Conservation (phyloP, 2,329 filamentous ascomycete genomes). For the Alternaria sp. region DNA sequence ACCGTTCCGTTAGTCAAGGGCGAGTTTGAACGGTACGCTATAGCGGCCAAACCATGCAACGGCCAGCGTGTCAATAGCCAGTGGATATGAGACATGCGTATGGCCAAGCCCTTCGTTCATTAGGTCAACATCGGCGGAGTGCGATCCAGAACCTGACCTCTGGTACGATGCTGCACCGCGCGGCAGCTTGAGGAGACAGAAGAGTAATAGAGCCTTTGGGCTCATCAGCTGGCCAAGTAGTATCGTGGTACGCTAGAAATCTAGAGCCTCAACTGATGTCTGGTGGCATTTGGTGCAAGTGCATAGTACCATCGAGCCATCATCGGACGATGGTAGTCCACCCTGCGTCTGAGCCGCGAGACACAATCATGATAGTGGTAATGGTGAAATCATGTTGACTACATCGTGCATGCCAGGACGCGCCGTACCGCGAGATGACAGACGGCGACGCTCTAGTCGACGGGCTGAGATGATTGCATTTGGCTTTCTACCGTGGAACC, state of each 20-base stretch:
- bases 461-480: not conserved
- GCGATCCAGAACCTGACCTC: not conserved
- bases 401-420: not conserved
- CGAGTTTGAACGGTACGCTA: constrained; percentile 1
- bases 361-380: not conserved
- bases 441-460: not conserved
- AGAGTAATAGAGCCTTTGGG: not conserved
- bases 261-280: not conserved
- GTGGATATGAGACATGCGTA: not conserved
- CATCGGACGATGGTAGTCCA: not conserved
- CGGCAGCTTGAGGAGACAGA: not conserved
- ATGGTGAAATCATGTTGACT: not conserved
- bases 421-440: not conserved
- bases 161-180: not conserved
- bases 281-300: not conserved
- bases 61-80: not conserved
- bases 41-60: not conserved
- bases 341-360: not conserved
- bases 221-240: not conserved
- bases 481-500: not conserved
- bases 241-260: constrained; percentile 7
- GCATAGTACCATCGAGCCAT: not conserved
- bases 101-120: not conserved
- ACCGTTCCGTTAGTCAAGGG: constrained; percentile 8
- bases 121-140: not conserved